phyloP scores from a whole-genome alignment of 2,329 filamentous ascomycete species.

The Elsinoe ampelina region DNA sequence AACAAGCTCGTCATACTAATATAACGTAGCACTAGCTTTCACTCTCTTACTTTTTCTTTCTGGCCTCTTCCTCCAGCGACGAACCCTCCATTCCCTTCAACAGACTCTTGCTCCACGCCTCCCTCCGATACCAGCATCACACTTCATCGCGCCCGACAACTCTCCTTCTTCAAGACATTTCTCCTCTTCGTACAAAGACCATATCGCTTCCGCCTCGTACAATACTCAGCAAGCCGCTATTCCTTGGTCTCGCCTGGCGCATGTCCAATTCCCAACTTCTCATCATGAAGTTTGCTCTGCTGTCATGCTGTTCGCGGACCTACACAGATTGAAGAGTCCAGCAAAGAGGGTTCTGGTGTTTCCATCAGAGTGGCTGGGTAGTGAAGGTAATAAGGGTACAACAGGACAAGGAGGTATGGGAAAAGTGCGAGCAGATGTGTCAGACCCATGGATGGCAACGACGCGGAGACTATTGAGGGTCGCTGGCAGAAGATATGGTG shows the following conservation, averaged over 20 bases:
- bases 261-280: conserved; percentile 38
- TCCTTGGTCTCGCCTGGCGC: conserved; percentile 44
- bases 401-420: conserved; percentile 23
- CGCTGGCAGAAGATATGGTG: conserved; percentile 38
- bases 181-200: not conserved
- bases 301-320: conserved; percentile 40
- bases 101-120: conserved; percentile 23
- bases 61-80: conserved; percentile 79
- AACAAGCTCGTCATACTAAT: not conserved
- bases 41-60: conserved; percentile 77
- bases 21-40: conserved; percentile 55
- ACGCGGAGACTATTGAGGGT: conserved; percentile 36
- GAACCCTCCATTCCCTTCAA: conserved; percentile 53
- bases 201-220: not conserved
- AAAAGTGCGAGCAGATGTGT: conserved; percentile 27
- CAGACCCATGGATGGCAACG: conserved; percentile 35
- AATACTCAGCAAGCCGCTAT: conserved; percentile 37
- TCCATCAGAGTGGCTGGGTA: conserved; percentile 29
- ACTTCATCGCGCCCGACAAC: not conserved
- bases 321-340: conserved; percentile 37
- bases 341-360: conserved; percentile 39
- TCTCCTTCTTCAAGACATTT: not conserved
- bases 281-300: conserved; percentile 41
- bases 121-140: conserved; percentile 5
- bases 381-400: not conserved